Percentiles rank a stretch among this genome's conserved stretches.
phyloP scores from a whole-genome alignment of 352 stramenopile genomes.

The Phytophthora idaei region DNA sequence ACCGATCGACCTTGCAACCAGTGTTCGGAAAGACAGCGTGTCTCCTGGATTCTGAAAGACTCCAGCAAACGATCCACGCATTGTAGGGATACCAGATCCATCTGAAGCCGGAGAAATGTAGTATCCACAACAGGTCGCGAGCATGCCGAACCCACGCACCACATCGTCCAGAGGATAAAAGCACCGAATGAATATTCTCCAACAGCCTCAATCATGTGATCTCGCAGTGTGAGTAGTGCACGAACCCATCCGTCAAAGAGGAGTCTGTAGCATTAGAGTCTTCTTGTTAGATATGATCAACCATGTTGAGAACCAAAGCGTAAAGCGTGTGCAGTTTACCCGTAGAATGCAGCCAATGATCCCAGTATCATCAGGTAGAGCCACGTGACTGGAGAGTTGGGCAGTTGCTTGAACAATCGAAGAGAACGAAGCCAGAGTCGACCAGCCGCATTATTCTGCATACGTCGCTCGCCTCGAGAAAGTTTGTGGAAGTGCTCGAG shows the following conservation, averaged over 20 bases:
- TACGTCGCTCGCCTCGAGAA: slow-evolving; percentile 52
- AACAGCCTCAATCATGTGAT: slow-evolving; percentile 50
- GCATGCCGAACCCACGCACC: slow-evolving; percentile 57
- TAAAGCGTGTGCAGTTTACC: slow-evolving; percentile 36
- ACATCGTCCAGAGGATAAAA: slow-evolving; percentile 73
- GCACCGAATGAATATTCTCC: slow-evolving; percentile 61
- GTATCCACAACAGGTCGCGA: slow-evolving; percentile 62
- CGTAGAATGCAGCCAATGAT: slow-evolving; percentile 61
- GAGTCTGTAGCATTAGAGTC: slow-evolving; percentile 33
- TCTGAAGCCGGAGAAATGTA: slow-evolving; percentile 65
- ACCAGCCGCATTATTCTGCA: slow-evolving; percentile 54
- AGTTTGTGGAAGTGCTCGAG: slow-evolving; percentile 71
- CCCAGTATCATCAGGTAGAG: slow-evolving; percentile 74
- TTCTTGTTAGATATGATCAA: too few relatives aligned
- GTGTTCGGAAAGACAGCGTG: slow-evolving; percentile 63
- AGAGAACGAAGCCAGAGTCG: slow-evolving; percentile 66
- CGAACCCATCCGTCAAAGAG: slow-evolving; percentile 72
- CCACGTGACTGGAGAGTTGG: slow-evolving; percentile 85
- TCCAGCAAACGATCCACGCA: slow-evolving; percentile 75
- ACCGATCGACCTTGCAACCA: slow-evolving; percentile 71
- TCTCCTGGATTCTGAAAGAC: slow-evolving; percentile 78
- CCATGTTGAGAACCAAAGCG: not conserved
- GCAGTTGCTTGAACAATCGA: slow-evolving; percentile 74
- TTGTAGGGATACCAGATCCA: slow-evolving; percentile 73
- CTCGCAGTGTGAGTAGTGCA: slow-evolving; percentile 58